Base-by-base conservation (phyloP, 2,329 filamentous ascomycete species). In the Hawksworthiomyces lignivorus region DNA sequence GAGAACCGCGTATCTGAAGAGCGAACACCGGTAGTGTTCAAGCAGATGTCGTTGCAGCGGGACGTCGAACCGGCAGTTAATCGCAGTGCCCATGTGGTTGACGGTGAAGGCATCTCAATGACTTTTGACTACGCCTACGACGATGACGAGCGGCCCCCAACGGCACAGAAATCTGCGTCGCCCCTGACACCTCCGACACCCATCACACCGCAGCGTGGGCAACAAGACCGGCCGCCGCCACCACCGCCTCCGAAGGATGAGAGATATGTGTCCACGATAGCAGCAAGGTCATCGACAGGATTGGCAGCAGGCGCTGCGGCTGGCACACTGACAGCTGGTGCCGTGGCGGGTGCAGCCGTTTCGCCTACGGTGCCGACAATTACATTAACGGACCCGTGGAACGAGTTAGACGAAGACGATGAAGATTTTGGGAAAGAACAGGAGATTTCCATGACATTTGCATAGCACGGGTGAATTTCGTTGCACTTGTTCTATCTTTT, bases 381-480 rank as follows among this genome's bases (percentile, higher is more conserved):
- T 39, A 54, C 65, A 19, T 54, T 75, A 22, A 52, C 66, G 47
- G 65, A 90, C 72, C 74, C 84, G 1, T 90, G 86, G 86, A 80
- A 75, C 4, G 82, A 76, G 39, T 52, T 77, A 44, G 69, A 77
- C 8, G 69, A 79, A 9, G 69, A 77, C 8, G 71, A 74, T 34
- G 81, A 86, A 33, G 75, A 84, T 39, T 84, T 84, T 64, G 80
- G 79, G 15, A 73, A 75, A 54, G 83, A 87, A 60, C 77, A 79
- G 57, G 83, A 87, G 61, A 84, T 90, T 49, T 73, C 76, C 24
- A 84, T 90, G 82, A 87, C 82, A 48, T 90, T 90, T 75, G 85
- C 82, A 61, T 86, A 53, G 44, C 8, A 15, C 21, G 35, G 20
- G 19, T 37, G 34, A 24, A n/a, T n/a, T n/a, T n/a, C n/a, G n/a